Evolutionary conservation across 768 basidiomycete species (phyloP), one percentile per base, ranked within the genome.

Genomic region (Boletus sp.): DNA sequence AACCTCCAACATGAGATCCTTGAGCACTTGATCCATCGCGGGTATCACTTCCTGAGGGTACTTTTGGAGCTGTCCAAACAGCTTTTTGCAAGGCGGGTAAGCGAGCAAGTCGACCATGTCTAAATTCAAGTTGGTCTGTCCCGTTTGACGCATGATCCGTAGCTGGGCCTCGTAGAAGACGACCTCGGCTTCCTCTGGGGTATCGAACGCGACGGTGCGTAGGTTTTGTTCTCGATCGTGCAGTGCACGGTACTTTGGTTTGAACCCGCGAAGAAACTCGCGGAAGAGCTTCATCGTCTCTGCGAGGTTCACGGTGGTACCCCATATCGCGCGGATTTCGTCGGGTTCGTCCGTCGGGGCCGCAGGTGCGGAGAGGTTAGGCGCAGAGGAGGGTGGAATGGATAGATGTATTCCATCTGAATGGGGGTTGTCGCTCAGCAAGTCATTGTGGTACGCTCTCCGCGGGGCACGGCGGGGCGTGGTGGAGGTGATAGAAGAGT

Each of bases 31-130:
- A 78, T 99, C 97, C 90, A 98, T 94, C 24, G 92, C 92, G 2
- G 97, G 96, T 47, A 99, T 82, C 47, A 98, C 87, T 78, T 99
- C 97, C 71, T 98, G 95, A 0, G 97, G 97, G 73, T 97, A 98
- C 67, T 93, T 94, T 58, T 86, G 73, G 5, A 99, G 82, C 68
- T 97, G 94, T 18, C 76, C 76, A 67, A 92, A 84, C 15, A 99
- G 77, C 71, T 94, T 97, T 67, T 83, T 86, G 56, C 84, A 84
- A 11, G 88, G 84, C 0, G 93, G 91, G 71, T 91, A 99, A 2
- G 95, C 86, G 35, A 87, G 78, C 14, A 99, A 75, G 71, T 99
- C 97, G 64, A 80, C 66, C 70, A 91, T 81, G 65, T 98, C 97
- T 50, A 98, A 76, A 70, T 98, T 99, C 58, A 99, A 78, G 70